A percentile compares a stretch with the other conserved stretches of the same genome.
phyloP scores from a whole-genome alignment of 1,284 basidiomycete genomes.

The Marasmius tenuissimus region DNA sequence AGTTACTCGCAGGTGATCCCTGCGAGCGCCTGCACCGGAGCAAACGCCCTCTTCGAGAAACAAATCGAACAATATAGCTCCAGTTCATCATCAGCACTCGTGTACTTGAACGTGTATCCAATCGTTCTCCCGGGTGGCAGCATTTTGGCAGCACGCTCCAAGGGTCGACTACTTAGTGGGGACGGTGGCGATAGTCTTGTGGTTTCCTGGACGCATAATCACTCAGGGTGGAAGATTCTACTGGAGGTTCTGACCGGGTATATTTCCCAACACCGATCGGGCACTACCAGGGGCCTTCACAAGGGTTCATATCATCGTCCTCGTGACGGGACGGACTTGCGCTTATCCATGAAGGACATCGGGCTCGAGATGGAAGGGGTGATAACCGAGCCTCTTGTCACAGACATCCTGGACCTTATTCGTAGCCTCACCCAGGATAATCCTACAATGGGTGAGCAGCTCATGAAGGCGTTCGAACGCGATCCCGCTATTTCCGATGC shows the following conservation, averaged over 20 bases:
- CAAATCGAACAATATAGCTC: slow-evolving; percentile 60
- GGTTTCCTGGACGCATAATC: slow-evolving; percentile 78
- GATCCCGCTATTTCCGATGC: slow-evolving; percentile 29
- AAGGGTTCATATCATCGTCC: slow-evolving; percentile 51
- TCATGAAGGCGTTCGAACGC: slow-evolving; percentile 68
- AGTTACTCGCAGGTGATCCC: slow-evolving; percentile 78
- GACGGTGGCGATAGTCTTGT: slow-evolving; percentile 73
- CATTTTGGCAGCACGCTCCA: slow-evolving; percentile 61
- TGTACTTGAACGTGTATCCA: slow-evolving; percentile 66
- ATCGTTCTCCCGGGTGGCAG: slow-evolving; percentile 78
- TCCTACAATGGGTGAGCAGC: slow-evolving; percentile 56
- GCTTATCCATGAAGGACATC: slow-evolving; percentile 62
- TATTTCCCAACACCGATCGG: slow-evolving; percentile 51
- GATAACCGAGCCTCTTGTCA: slow-evolving; percentile 62
- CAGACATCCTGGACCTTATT: slow-evolving; percentile 78
- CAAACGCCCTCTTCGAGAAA: slow-evolving; percentile 70
- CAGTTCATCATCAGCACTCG: slow-evolving; percentile 49
- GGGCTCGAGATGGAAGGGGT: slow-evolving; percentile 62
- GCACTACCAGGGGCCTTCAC: slow-evolving; percentile 42
- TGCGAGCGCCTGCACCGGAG: slow-evolving; percentile 53
- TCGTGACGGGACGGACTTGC: slow-evolving; percentile 34
- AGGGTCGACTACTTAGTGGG: slow-evolving; percentile 70
- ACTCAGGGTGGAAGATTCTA: slow-evolving; percentile 83
- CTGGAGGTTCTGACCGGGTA: slow-evolving; percentile 78
- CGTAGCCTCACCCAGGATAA: slow-evolving; percentile 74